A percentile compares a stretch with the other conserved stretches of the same genome.
Conservation (phyloP, 2,329 filamentous ascomycete genomes). For the Paecilomyces fulvus region DNA sequence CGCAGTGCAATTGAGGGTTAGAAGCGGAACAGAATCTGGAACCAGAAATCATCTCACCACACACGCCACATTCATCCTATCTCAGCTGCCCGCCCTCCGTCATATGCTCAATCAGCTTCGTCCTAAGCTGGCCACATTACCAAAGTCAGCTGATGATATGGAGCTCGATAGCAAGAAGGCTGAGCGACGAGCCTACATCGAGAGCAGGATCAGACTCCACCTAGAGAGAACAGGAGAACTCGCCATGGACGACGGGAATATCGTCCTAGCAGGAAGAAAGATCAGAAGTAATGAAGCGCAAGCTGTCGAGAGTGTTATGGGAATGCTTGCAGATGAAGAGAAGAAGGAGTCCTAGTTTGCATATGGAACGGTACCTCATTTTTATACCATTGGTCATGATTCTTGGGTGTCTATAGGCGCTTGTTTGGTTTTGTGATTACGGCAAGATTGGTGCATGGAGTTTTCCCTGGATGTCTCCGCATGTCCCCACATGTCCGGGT, state of each 20-base stretch:
- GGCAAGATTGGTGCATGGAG: not conserved
- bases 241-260: constrained; percentile 24
- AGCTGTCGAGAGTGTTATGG: constrained; percentile 32
- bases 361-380: not conserved
- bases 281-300: constrained; percentile 32
- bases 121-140: constrained; percentile 50
- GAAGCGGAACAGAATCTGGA: constrained; percentile 17
- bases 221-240: constrained; percentile 51
- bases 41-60: constrained; percentile 31
- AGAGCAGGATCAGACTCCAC: constrained; percentile 67
- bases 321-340: constrained; percentile 24
- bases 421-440: not conserved
- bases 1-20: constrained; percentile 40
- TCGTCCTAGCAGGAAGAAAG: constrained; percentile 29
- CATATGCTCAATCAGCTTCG: constrained; percentile 59
- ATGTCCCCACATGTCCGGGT: not conserved
- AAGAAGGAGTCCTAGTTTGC: constrained; percentile 1
- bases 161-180: constrained; percentile 51
- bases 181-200: constrained; percentile 73
- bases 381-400: not conserved
- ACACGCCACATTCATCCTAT: constrained; percentile 61
- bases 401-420: not conserved
- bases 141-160: constrained; percentile 24
- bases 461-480: not conserved
- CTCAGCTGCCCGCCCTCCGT: constrained; percentile 73